Conservation (phyloP, 2,329 filamentous ascomycete species). For the Verticillium longisporum region DNA sequence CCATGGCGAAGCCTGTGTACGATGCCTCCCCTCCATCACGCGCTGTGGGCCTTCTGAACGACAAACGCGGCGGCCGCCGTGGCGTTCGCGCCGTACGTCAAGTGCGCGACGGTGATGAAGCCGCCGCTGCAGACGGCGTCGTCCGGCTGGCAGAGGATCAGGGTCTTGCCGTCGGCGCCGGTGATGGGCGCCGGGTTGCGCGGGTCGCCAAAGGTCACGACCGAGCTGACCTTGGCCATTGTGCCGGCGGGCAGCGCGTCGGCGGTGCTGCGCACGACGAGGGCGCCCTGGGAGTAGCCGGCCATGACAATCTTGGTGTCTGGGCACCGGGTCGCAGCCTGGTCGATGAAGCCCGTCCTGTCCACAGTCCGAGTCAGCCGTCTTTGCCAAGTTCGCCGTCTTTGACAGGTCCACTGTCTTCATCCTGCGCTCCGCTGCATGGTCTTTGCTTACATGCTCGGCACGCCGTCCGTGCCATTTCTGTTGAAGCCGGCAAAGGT, state of each 20-base stretch:
- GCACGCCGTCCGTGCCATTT: conserved; percentile 12
- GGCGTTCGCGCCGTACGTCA: conserved; percentile 19
- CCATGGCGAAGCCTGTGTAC: too few relatives aligned
- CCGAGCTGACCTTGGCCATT: conserved; percentile 18
- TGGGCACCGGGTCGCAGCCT: conserved; percentile 20
- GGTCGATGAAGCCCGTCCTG: conserved; percentile 24
- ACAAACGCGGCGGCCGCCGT: conserved; percentile 15
- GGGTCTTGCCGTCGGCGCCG: conserved; percentile 10
- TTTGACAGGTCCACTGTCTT: too few relatives aligned
- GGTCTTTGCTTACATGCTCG: conserved; percentile 14
- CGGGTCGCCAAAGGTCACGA: conserved; percentile 23
- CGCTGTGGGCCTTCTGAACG: neutral
- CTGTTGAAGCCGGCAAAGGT: conserved; percentile 18
- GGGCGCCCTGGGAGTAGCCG: conserved; percentile 21
- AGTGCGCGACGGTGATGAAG: conserved; percentile 17
- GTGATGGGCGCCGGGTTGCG: conserved; percentile 12
- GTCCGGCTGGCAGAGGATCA: conserved; percentile 16
- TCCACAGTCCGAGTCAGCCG: neutral
- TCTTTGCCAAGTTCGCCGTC: too few relatives aligned
- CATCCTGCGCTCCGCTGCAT: too few relatives aligned
- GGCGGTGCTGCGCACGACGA: conserved; percentile 18
- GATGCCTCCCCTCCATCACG: neutral
- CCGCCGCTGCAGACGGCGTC: conserved; percentile 21
- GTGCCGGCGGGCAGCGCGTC: conserved; percentile 12
- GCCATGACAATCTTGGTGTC: conserved; percentile 15